Conservation (phyloP, 768 basidiomycete genomes). For the Tylopilus plumbeoviolaceoides region DNA sequence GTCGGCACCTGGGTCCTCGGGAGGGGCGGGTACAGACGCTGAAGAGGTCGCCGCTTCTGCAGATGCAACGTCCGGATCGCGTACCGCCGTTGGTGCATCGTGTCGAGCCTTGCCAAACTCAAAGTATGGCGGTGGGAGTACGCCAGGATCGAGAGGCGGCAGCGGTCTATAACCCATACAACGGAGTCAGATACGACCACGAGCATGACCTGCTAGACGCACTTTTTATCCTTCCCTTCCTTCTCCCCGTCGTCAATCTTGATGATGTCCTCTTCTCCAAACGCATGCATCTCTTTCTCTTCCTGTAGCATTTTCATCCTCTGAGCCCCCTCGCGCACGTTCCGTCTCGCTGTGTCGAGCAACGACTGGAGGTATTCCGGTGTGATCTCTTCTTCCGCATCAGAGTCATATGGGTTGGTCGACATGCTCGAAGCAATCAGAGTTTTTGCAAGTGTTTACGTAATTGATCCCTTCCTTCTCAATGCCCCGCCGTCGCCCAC, state of each 20-base stretch:
- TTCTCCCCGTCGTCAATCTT: conserved; percentile 37
- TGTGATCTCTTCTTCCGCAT: conserved; percentile 43
- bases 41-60: conserved; percentile 50
- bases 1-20: conserved; percentile 55
- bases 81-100: conserved; percentile 43
- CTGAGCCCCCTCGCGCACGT: conserved; percentile 36
- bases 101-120: conserved; percentile 42
- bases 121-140: conserved; percentile 63
- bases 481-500: conserved; percentile 26
- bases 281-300: conserved; percentile 20
- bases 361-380: conserved; percentile 60
- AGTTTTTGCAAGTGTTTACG: neutral
- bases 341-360: conserved; percentile 56
- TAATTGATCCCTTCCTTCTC: neutral
- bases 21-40: conserved; percentile 51
- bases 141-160: conserved; percentile 63
- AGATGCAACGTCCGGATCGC: conserved; percentile 59
- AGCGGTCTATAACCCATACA: conserved; percentile 41
- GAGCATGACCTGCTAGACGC: conserved; percentile 26
- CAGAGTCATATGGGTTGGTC: conserved; percentile 9
- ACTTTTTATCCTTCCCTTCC: conserved; percentile 13
- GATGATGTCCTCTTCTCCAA: conserved; percentile 55
- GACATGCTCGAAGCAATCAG: neutral
- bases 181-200: neutral
- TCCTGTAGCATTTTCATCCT: conserved; percentile 22